Conservation (phyloP, 1,284 basidiomycete species). For the Boletus mariae region DNA sequence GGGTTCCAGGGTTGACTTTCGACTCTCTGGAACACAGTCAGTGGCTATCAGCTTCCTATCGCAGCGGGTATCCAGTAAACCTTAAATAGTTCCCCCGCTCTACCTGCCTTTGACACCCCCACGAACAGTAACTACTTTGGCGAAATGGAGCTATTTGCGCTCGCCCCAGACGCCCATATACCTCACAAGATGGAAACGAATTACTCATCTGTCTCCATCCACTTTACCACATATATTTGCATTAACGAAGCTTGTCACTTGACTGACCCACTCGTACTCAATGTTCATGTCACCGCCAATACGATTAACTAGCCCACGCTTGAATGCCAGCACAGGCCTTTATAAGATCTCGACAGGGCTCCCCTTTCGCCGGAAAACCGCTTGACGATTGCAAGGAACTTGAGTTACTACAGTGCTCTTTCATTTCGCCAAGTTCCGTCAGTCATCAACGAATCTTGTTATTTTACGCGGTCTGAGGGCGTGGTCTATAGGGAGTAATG, state of each 20-base stretch:
- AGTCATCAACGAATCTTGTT: background rate
- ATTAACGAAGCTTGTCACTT: background rate
- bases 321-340: background rate
- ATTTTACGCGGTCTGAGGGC: background rate
- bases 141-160: constrained; percentile 28
- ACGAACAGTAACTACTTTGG: constrained; percentile 13
- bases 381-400: background rate
- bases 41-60: constrained; percentile 24
- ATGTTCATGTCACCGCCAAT: background rate
- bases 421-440: background rate
- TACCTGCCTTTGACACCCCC: constrained; percentile 16
- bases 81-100: constrained; percentile 23
- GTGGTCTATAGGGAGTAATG: background rate
- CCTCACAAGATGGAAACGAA: constrained; percentile 23
- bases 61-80: constrained; percentile 15
- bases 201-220: constrained; percentile 21
- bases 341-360: background rate
- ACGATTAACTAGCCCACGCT: background rate
- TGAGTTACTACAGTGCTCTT: background rate
- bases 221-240: constrained; percentile 6
- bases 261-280: background rate
- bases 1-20: background rate
- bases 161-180: constrained; percentile 15
- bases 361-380: background rate
- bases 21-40: background rate